Evolutionary conservation across 2,329 filamentous ascomycete genomes (phyloP), one percentile per base, ranked within the genome.

Genomic region (Fusarium neocosmosporiellum): DNA sequence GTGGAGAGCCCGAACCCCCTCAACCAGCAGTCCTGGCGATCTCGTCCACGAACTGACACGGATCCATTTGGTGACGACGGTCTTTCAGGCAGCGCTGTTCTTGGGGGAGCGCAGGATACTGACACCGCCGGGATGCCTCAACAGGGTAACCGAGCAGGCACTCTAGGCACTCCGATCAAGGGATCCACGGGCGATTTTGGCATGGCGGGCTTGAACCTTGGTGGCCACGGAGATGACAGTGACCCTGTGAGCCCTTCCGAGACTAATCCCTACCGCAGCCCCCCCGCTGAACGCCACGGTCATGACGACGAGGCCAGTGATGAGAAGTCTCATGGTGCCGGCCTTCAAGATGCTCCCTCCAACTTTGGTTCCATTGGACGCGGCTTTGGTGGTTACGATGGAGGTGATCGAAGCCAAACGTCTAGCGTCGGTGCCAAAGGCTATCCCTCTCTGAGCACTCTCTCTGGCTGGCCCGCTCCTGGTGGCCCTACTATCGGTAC

Each of bases 261-360:
- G 78, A 98, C 96, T 4, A 99, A 99, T 79, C 96, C 96, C 2
- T 99, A 96, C 80, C 94, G 95, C 72, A 98, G 96, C 80, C 96
- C 96, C 3, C 90, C 93, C 9, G 93, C 92, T 39, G 93, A 95
- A 29, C 91, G 91, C 50, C 91, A 93, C 65, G 88, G 89, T 20
- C 89, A 94, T 55, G 89, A 90, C 9, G 86, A 88, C 53, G 88
- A 92, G 50, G 83, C 85, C 7, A 86, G 87, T 55, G 78, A 86
- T 14, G 86, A 88, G 9, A 84, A 84, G 58, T 79, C 82, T 14
- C 85, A 86, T 59, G 88, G 87, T 29, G 85, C 58, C 16, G 69
- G 66, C 20, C 71, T 78, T 20, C 79, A 80, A 33, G 82, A 89
- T 57, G 80, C 83, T 48, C 78, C 82, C 4, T 79, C 85, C 31